Evolutionary conservation across 1,284 basidiomycete genomes (phyloP).

Genomic region (Microbotryum scabiosae): DNA sequence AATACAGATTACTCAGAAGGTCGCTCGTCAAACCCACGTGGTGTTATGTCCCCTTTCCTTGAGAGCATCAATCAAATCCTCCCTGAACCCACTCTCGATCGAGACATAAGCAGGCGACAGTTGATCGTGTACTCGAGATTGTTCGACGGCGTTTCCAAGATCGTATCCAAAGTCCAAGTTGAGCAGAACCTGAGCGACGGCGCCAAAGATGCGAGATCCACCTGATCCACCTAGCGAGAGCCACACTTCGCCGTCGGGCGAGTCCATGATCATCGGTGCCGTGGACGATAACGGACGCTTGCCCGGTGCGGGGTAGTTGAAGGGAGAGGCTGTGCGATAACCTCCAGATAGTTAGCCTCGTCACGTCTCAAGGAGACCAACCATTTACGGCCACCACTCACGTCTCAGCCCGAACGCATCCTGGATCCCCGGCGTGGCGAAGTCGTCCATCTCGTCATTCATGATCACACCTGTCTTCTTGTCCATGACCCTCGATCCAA

Average conservation of each 20-base stretch:
- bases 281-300: constrained; percentile 85
- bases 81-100: constrained; percentile 56
- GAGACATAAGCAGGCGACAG: constrained; percentile 61
- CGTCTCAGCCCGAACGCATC: constrained; percentile 66
- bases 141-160: constrained; percentile 69
- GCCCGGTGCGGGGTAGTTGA: constrained; percentile 67
- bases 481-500: constrained; percentile 79
- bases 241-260: constrained; percentile 56
- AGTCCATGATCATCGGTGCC: constrained; percentile 66
- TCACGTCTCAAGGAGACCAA: not conserved
- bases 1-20: not conserved
- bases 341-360: not conserved
- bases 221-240: constrained; percentile 75
- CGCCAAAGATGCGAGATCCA: constrained; percentile 72
- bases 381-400: not conserved
- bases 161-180: constrained; percentile 77
- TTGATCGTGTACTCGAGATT: constrained; percentile 84
- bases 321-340: constrained; percentile 29
- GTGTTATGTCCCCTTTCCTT: constrained; percentile 61
- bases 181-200: constrained; percentile 70
- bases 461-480: constrained; percentile 75
- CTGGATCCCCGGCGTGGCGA: constrained; percentile 66
- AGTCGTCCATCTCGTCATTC: constrained; percentile 78
- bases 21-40: constrained; percentile 36
- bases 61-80: constrained; percentile 52